Evolutionary conservation across 2,329 filamentous ascomycete genomes (phyloP).

Genomic region (Coleophoma cylindrospora): DNA sequence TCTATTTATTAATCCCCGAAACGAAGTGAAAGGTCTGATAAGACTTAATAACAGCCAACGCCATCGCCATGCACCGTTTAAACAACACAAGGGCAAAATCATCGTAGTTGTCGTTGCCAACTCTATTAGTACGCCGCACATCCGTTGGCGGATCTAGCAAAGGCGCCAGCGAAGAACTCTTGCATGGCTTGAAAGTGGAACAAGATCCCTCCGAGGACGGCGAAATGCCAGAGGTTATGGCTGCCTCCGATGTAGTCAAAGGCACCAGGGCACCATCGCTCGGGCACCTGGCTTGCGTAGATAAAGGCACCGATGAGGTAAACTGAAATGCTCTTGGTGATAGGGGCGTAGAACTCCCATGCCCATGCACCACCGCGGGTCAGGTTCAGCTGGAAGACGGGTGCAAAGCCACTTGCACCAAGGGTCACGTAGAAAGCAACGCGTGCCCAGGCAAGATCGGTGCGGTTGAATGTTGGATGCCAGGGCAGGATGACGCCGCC

Average conservation of each 20-base stretch:
- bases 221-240: constrained; percentile 97
- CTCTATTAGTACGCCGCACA: constrained; percentile 17
- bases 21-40: too few relatives aligned
- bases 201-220: constrained; percentile 90
- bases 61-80: constrained; percentile 8
- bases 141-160: constrained; percentile 50
- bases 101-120: too few relatives aligned
- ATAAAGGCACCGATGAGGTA: constrained; percentile 81
- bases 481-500: constrained; percentile 89
- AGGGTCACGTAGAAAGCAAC: constrained; percentile 90
- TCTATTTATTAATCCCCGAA: too few relatives aligned
- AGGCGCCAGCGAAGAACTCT: constrained; percentile 79
- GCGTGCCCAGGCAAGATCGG: constrained; percentile 88
- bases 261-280: constrained; percentile 85
- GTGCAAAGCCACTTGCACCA: constrained; percentile 82
- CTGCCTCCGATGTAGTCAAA: constrained; percentile 95
- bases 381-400: constrained; percentile 75
- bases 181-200: constrained; percentile 98
- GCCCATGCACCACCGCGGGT: constrained; percentile 77
- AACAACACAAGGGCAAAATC: too few relatives aligned
- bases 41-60: neutral
- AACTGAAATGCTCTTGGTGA: constrained; percentile 79
- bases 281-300: constrained; percentile 88
- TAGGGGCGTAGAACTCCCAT: constrained; percentile 83
- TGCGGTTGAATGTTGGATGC: constrained; percentile 90